Evolutionary conservation across 2,329 filamentous ascomycete species (phyloP).

Genomic region (Neurospora crassa): DNA sequence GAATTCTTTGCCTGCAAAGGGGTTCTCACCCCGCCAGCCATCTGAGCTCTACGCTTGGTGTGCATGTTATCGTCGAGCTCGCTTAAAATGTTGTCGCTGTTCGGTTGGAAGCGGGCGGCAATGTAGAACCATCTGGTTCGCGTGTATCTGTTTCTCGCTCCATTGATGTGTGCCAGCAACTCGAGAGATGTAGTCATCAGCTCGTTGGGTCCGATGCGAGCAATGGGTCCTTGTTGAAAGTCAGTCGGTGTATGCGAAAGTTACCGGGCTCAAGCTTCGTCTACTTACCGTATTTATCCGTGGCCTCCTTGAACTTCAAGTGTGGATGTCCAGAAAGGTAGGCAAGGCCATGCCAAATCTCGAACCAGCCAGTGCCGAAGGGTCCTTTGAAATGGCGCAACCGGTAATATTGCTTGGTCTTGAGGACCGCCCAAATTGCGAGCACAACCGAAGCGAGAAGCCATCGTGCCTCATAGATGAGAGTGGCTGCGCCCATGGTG

Average conservation of each 20-base stretch:
- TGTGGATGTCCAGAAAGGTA: not conserved
- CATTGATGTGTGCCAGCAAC: slow-evolving; percentile 34
- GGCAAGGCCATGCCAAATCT: not conserved
- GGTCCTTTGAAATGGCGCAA: not conserved
- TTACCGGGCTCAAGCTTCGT: not conserved
- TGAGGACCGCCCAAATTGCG: not conserved
- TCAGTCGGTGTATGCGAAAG: not conserved
- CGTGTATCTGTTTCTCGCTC: slow-evolving; percentile 29
- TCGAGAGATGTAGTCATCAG: slow-evolving; percentile 30
- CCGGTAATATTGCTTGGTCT: not conserved
- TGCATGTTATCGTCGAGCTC: slow-evolving; percentile 40
- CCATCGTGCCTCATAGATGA: not conserved
- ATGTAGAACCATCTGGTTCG: slow-evolving; percentile 35
- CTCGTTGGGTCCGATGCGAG: slow-evolving; percentile 20
- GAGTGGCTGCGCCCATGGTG: not conserved
- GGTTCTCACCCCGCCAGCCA: slow-evolving; percentile 38
- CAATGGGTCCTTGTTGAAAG: slow-evolving; percentile 12
- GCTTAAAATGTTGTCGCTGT: slow-evolving; percentile 43
- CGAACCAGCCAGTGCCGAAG: not conserved
- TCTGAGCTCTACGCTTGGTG: slow-evolving; percentile 33
- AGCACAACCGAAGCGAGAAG: not conserved
- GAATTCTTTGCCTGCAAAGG: not conserved
- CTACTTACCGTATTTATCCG: not conserved
- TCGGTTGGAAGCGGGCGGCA: slow-evolving; percentile 36
- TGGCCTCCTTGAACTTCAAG: not conserved